Conservation (phyloP, 1,284 basidiomycete genomes). For the Moesziomyces sp. region DNA sequence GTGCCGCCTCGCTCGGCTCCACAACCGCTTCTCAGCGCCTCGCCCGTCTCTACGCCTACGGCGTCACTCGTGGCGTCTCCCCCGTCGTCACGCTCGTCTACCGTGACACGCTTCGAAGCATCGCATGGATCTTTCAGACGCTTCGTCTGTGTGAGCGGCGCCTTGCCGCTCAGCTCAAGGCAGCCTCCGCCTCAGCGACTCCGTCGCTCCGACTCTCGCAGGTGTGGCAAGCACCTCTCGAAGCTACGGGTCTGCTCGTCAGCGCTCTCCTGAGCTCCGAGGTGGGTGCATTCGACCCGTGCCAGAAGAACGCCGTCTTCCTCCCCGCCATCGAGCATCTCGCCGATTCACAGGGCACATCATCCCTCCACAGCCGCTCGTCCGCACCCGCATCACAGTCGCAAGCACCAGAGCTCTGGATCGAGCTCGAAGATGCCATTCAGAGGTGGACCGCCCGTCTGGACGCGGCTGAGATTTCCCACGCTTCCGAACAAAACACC, state of each 20-base stretch:
- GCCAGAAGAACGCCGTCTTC: constrained; percentile 21
- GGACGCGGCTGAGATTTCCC: background rate
- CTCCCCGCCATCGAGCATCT: constrained; percentile 21
- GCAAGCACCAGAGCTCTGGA: constrained; percentile 27
- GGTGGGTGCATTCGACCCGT: constrained; percentile 23
- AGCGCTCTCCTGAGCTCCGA: constrained; percentile 7
- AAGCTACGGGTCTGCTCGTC: constrained; percentile 4
- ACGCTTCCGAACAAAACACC: background rate
- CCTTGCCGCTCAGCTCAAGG: constrained; percentile 19
- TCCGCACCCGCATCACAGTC: too few relatives aligned
- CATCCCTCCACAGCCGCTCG: background rate
- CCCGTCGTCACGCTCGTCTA: constrained; percentile 45
- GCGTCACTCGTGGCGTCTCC: constrained; percentile 35
- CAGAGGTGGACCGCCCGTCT: constrained; percentile 14
- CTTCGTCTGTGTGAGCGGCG: constrained; percentile 21
- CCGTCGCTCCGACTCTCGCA: constrained; percentile 12
- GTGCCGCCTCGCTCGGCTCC: constrained; percentile 44
- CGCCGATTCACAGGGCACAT: constrained; percentile 15
- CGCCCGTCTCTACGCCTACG: constrained; percentile 36
- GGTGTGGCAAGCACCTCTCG: constrained; percentile 24
- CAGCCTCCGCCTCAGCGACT: constrained; percentile 8
- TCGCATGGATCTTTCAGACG: constrained; percentile 48
- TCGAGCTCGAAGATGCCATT: constrained; percentile 16
- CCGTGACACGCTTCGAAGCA: constrained; percentile 40
- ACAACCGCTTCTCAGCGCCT: constrained; percentile 32